A percentile compares a stretch with the other conserved stretches of the same genome.
Evolutionary conservation across 306 rosid genomes (phyloP).

Genomic region (Mucuna pruriens): DNA sequence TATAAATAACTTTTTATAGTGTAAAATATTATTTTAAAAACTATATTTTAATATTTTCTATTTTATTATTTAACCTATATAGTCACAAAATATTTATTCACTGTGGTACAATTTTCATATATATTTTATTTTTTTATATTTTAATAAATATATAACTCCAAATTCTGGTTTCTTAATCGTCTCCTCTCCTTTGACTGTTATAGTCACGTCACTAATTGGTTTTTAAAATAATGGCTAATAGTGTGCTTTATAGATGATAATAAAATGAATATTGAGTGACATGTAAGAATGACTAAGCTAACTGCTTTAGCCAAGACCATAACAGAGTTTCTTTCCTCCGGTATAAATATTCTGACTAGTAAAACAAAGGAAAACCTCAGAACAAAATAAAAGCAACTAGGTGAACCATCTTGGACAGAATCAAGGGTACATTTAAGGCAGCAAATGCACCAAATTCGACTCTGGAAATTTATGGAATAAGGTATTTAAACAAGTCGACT

Average conservation of each 20-base stretch:
- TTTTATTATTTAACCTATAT: not conserved
- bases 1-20: not conserved
- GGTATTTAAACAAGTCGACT: not conserved
- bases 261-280: not conserved
- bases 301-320: not conserved
- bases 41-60: not conserved
- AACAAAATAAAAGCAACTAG: not conserved
- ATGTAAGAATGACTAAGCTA: not conserved
- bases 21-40: not conserved
- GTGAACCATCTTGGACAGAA: not conserved
- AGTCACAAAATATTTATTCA: not conserved
- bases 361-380: not conserved
- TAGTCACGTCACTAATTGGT: not conserved
- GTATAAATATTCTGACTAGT: not conserved
- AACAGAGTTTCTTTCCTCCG: not conserved
- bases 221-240: not conserved
- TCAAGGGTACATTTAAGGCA: conserved; percentile 6
- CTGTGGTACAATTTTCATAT: not conserved
- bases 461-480: not conserved
- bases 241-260: not conserved
- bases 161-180: not conserved
- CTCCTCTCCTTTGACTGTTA: not conserved
- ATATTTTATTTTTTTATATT: not conserved
- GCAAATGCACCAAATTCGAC: conserved; percentile 9
- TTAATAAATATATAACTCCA: not conserved